Evolutionary conservation across 1,139 yeast species (phyloP).

Genomic region (Magnusiomyces sp.): DNA sequence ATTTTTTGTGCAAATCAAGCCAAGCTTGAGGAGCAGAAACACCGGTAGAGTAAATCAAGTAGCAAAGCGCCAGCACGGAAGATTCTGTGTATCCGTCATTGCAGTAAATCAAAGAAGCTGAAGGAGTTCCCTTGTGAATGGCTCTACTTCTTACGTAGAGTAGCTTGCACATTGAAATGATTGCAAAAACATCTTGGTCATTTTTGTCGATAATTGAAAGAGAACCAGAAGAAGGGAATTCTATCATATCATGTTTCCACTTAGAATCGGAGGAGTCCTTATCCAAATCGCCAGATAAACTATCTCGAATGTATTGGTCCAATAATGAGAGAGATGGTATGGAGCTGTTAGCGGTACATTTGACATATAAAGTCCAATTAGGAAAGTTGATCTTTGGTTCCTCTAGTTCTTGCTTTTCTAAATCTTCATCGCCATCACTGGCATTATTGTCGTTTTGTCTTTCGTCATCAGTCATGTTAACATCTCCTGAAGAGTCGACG

Average conservation of each 20-base stretch:
- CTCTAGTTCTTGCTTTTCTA: no score
- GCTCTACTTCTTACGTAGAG: slow-evolving; percentile 25
- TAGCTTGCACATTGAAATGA: slow-evolving; percentile 29
- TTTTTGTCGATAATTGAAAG: slow-evolving; percentile 18
- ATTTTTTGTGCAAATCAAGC: slow-evolving; percentile 50
- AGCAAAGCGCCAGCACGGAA: slow-evolving; percentile 63
- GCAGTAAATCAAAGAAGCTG: slow-evolving; percentile 52
- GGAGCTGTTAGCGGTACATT: slow-evolving; percentile 45
- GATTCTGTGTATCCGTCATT: slow-evolving; percentile 92
- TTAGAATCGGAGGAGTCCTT: slow-evolving; percentile 36
- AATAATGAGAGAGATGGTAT: slow-evolving; percentile 38
- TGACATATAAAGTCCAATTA: slow-evolving; percentile 32
- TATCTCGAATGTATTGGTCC: slow-evolving; percentile 25
- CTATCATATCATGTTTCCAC: slow-evolving; percentile 28
- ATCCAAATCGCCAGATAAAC: slow-evolving; percentile 12
- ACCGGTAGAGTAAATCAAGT: slow-evolving; percentile 58
- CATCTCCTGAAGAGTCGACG: slow-evolving; percentile 6
- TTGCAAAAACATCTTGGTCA: slow-evolving; percentile 22
- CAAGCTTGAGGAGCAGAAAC: slow-evolving; percentile 42
- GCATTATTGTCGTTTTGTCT: no score
- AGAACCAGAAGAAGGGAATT: slow-evolving; percentile 74
- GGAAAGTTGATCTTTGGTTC: slow-evolving; percentile 11
- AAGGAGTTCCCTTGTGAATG: slow-evolving; percentile 17
- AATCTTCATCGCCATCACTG: no score
- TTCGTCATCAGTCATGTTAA: no score